Conservation (phyloP, 2,329 filamentous ascomycete species). For the Clonostachys sp. region DNA sequence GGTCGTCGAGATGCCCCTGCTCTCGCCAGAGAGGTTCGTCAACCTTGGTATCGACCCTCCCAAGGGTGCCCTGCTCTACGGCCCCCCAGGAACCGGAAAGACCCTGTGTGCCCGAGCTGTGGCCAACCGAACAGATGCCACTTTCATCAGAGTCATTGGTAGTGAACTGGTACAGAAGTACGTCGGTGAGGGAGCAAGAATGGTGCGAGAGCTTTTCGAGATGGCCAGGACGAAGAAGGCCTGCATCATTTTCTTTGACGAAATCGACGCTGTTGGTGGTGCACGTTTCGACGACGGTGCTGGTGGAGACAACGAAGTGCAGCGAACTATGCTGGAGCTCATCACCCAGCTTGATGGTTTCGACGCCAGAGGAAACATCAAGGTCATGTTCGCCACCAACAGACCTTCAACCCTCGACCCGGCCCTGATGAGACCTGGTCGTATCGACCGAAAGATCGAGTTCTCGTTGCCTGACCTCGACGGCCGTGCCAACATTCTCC, state of each 20-base stretch:
- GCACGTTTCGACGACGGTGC: slow-evolving; percentile 96
- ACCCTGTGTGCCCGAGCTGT: slow-evolving; percentile 96
- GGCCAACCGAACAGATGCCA: slow-evolving; percentile 95
- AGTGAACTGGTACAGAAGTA: slow-evolving; percentile 99
- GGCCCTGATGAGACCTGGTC: slow-evolving; percentile 93
- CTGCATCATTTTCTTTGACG: slow-evolving; percentile 96
- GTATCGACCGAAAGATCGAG: slow-evolving; percentile 98
- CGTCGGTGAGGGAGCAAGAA: slow-evolving; percentile 94
- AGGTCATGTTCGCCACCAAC: slow-evolving; percentile 99
- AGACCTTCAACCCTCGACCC: slow-evolving; percentile 91
- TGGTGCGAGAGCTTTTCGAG: slow-evolving; percentile 98
- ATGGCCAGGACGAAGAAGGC: slow-evolving; percentile 99
- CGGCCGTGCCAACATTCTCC: slow-evolving; percentile 92
- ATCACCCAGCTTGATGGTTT: slow-evolving; percentile 97
- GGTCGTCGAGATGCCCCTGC: slow-evolving; percentile 95
- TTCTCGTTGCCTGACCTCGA: slow-evolving; percentile 97
- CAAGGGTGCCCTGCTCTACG: slow-evolving; percentile 94
- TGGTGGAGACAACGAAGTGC: slow-evolving; percentile 95
- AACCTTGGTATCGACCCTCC: slow-evolving; percentile 98
- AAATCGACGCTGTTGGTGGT: slow-evolving; percentile 94
- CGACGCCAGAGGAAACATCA: slow-evolving; percentile 95
- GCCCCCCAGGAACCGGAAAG: slow-evolving; percentile 97
- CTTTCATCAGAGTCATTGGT: slow-evolving; percentile 97
- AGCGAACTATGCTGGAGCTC: slow-evolving; percentile 95
- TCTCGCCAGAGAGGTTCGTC: slow-evolving; percentile 95